Conservation (phyloP, 2,329 filamentous ascomycete species). For the Colletotrichum chlorophyti region DNA sequence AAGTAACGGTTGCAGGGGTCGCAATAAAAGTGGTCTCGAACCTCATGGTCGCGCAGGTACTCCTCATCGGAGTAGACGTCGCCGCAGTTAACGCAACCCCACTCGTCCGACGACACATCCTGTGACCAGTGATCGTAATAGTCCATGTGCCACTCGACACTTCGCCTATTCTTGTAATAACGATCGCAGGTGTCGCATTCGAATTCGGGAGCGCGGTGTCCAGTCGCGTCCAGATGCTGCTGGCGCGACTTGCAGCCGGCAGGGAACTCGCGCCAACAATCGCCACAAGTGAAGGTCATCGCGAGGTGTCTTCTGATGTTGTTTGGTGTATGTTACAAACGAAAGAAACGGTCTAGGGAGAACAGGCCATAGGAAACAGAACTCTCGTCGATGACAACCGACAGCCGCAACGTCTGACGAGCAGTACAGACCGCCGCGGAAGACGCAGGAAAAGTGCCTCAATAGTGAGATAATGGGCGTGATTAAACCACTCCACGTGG, state of each 20-base stretch:
- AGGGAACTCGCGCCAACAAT: conserved; percentile 23
- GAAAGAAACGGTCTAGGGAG: too few species aligned
- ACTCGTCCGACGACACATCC: not conserved
- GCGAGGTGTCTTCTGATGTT: too few species aligned
- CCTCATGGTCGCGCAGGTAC: conserved; percentile 26
- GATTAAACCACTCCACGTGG: too few species aligned
- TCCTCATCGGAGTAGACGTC: conserved; percentile 32
- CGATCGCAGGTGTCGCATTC: conserved; percentile 37
- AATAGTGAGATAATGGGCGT: too few species aligned
- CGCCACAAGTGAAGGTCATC: conserved; percentile 25
- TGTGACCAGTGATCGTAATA: conserved; percentile 33
- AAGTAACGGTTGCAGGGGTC: conserved; percentile 2
- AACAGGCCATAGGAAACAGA: too few species aligned
- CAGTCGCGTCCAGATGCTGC: conserved; percentile 20
- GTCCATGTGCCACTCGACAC: conserved; percentile 37
- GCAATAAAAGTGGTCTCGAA: conserved; percentile 9
- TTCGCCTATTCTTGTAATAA: conserved; percentile 30
- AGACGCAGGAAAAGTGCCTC: too few species aligned
- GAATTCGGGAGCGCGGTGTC: not conserved
- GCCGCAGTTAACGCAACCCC: conserved; percentile 38
- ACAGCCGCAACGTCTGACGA: too few species aligned
- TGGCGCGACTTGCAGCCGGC: conserved; percentile 24
- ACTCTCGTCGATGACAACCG: too few species aligned
- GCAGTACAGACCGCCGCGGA: too few species aligned
- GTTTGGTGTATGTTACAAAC: too few species aligned